phyloP scores from a whole-genome alignment of 352 stramenopile genomes.

The Phytophthora cryptogea region DNA sequence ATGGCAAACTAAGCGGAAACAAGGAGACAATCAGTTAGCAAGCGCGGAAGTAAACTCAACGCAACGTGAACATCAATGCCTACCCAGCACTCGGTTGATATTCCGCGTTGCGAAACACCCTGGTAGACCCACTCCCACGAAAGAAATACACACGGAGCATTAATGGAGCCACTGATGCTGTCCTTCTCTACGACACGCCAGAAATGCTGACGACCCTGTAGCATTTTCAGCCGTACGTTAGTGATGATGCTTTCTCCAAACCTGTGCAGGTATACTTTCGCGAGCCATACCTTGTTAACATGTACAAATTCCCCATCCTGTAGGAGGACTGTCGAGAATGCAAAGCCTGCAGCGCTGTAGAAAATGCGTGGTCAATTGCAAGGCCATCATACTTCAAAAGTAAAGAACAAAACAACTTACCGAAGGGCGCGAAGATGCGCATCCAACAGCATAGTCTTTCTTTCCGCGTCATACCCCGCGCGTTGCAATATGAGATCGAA shows the following conservation, averaged over 20 bases:
- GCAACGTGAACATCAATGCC: neutral
- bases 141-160: slow-evolving; percentile 74
- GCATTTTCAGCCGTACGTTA: neutral
- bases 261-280: neutral
- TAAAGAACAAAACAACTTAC: slow-evolving; percentile 23
- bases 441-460: slow-evolving; percentile 79
- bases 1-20: slow-evolving; percentile 66
- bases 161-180: slow-evolving; percentile 34
- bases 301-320: slow-evolving; percentile 82
- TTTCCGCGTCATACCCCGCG: slow-evolving; percentile 61
- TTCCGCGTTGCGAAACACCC: slow-evolving; percentile 76
- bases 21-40: slow-evolving; percentile 6
- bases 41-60: neutral
- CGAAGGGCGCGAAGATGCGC: slow-evolving; percentile 68
- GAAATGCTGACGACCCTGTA: slow-evolving; percentile 77
- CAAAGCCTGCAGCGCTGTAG: slow-evolving; percentile 63
- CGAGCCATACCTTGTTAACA: slow-evolving; percentile 71
- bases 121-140: slow-evolving; percentile 89
- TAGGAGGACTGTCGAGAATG: slow-evolving; percentile 77
- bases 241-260: no score
- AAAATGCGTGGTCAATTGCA: neutral
- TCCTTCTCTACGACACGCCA: slow-evolving; percentile 76
- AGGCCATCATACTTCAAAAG: neutral
- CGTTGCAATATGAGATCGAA: slow-evolving; percentile 67
- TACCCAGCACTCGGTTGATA: slow-evolving; percentile 85